Conservation (phyloP, 257 asterid species). For the Capsicum baccatum region DNA sequence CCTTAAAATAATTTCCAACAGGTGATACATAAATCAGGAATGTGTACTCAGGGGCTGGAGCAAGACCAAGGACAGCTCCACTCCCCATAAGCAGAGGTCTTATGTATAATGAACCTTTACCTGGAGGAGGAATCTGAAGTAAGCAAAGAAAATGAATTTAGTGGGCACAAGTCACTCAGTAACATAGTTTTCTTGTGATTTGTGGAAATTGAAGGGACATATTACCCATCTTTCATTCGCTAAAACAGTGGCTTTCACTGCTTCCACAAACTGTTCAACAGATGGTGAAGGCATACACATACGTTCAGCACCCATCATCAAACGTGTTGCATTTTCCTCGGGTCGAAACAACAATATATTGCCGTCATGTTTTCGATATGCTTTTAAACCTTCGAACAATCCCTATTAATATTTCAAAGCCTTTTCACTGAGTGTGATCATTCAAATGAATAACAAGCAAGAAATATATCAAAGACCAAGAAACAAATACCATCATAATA, state of each 20-base stretch:
- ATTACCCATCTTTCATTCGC: conserved; percentile 98
- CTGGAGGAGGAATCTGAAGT: conserved; percentile 93
- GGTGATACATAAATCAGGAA: conserved; percentile 93
- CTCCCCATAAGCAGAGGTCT: conserved; percentile 99
- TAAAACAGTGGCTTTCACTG: conserved; percentile 82
- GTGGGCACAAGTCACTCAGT: background rate
- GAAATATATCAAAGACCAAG: background rate
- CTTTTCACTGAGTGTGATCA: conserved; percentile 7
- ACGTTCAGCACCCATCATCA: conserved; percentile 87
- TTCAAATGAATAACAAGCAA: conserved; percentile 8
- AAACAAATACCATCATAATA: background rate
- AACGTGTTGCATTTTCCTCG: conserved; percentile 74
- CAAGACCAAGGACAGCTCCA: conserved; percentile 97
- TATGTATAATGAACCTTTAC: conserved; percentile 92
- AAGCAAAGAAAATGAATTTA: conserved; percentile 19
- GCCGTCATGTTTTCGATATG: conserved; percentile 81
- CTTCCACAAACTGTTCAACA: conserved; percentile 87
- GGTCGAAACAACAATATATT: conserved; percentile 88
- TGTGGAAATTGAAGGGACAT: conserved; percentile 15
- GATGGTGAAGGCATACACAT: conserved; percentile 98
- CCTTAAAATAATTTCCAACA: conserved; percentile 98
- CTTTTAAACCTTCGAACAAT: conserved; percentile 89
- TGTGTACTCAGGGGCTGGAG: conserved; percentile 98
- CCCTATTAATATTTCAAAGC: conserved; percentile 55
- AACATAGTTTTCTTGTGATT: too few relatives aligned